Evolutionary conservation across 495 filamentous ascomycete genomes (phyloP).

Genomic region (Penicillium alfredii): DNA sequence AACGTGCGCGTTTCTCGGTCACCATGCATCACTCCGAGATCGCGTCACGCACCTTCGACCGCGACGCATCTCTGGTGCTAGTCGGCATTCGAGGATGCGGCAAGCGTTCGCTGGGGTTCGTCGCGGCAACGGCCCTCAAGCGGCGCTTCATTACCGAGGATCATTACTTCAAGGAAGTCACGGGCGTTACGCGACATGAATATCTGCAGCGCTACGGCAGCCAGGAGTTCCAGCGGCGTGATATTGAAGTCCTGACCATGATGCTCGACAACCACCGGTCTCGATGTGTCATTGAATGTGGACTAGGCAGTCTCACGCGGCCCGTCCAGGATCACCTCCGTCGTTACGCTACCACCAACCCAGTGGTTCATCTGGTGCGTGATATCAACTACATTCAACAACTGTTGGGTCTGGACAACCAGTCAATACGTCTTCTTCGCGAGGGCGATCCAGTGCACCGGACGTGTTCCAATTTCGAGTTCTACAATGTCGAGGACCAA

Average conservation of each 20-base stretch:
- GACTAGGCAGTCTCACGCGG: conserved; percentile 52
- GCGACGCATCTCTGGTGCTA: conserved; percentile 67
- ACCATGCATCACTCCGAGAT: conserved; percentile 39
- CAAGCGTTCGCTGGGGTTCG: conserved; percentile 72
- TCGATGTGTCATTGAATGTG: conserved; percentile 68
- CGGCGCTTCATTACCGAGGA: conserved; percentile 73
- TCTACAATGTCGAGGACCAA: conserved; percentile 62
- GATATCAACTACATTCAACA: conserved; percentile 60
- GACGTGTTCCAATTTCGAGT: conserved; percentile 71
- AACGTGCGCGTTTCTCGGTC: too few relatives aligned
- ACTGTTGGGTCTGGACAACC: conserved; percentile 56
- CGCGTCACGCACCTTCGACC: conserved; percentile 47
- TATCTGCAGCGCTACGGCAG: conserved; percentile 59
- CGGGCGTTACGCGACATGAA: conserved; percentile 56
- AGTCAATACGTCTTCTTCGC: conserved; percentile 46
- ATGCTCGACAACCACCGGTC: conserved; percentile 60
- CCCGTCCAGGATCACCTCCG: conserved; percentile 53
- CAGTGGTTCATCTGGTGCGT: conserved; percentile 68
- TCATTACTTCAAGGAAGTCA: conserved; percentile 64
- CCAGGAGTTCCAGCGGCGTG: conserved; percentile 58
- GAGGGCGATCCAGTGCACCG: conserved; percentile 51
- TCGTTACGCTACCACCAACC: conserved; percentile 56
- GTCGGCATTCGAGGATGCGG: conserved; percentile 72
- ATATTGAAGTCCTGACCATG: conserved; percentile 58
- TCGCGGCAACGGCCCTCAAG: conserved; percentile 68